Evolutionary conservation across 2,329 filamentous ascomycete species (phyloP), one percentile per base, ranked within the genome.

Genomic region (Penicillium sp.): DNA sequence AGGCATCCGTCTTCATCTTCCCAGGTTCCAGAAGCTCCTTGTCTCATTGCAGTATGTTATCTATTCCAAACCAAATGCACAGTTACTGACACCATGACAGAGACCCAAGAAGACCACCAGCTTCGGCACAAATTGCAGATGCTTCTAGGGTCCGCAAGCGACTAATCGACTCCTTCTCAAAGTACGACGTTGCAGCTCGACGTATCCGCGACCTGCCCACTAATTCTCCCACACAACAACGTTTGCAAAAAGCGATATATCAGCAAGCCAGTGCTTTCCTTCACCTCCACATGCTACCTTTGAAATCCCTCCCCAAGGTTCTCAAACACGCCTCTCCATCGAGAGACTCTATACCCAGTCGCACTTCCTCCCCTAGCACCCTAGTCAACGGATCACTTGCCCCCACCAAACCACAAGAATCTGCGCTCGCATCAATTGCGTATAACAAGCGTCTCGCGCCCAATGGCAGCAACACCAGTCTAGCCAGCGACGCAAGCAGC

Each of bases 101-200:
- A 72, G 85, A 90, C 64, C 85, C 87, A 0, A 84, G 87, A 26
- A 83, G 83, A 43, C 85, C 88, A 13, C 87, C 87, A 0, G 81
- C 86, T 2, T 80, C 84, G 8, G 80, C 85, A 5, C 91, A 96
- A 70, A 87, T 96, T 45, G 84, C 90, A 53, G 92, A 96, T 66
- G 93, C 93, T 0, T 88, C 89, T 45, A 96, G 95, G 75, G 89
- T 96, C 11, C 88, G 93, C n/a, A 96, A 92, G 72, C 85, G 92
- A 23, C 81, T 97, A 1, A 93, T 92, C 57, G 93, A 96, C 67
- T 90, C 91, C 9, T 96, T 97, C 68, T 84, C 87, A 11, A 93
- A 96, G 67, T 96, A 96, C 72, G 91, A 96, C 66, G 80, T 85
- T 3, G 91, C 92, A 0, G 92, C 92, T 3, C 87, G 89, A 62